Base-by-base conservation (phyloP, 257 asterid genomes). In the Solanum megistacrolobum region DNA sequence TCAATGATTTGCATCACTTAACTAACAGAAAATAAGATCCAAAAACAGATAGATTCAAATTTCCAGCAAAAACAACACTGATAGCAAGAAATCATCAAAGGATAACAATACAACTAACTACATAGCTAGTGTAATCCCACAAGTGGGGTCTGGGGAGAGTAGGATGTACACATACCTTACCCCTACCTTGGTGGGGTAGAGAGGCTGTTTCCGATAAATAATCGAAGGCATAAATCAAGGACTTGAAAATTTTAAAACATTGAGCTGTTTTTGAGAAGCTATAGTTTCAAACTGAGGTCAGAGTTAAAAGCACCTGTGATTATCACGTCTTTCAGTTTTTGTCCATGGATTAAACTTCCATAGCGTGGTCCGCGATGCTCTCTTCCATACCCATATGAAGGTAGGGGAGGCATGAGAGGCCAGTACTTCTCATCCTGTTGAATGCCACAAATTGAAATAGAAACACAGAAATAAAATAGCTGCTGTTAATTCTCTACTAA, bases 351-450 rank as follows among this genome's bases (percentile, higher is more conserved):
- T 88, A 96, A 92, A 90, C 99, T 96, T 90, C 99, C 98, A 92
- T 95, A 96, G 86, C 99, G 92, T 62, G 98, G 95, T 86, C 99
- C 98, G 14, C 92, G 95, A 90, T 94, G 99, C 89, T 96, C 99
- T 92, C 99, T 94, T 66, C 99, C 99, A 29, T 92, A 91, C 58
- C 99, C 99, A 89, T 96, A 96, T 55, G 99, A 94, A 39, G 99
- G 99, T 92, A 96, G 88, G 12, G 99, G 99, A 89, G 99, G 98
- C 98, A 96, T 90, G 84, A 96, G 95, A 89, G 98, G 95, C 99
- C 99, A 96, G 91, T 94, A 92, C 87, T 89, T 95, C 91, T 92
- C 98, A 88, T 96, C 98, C 98, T 96, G 93, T 85, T 86, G 60
- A 79, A 32, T 52, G 73, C 20, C 69, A 46, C 10, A 48, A 29